Evolutionary conservation across 345 rosid species (phyloP).

Genomic region (Bretschneidera sinensis): DNA sequence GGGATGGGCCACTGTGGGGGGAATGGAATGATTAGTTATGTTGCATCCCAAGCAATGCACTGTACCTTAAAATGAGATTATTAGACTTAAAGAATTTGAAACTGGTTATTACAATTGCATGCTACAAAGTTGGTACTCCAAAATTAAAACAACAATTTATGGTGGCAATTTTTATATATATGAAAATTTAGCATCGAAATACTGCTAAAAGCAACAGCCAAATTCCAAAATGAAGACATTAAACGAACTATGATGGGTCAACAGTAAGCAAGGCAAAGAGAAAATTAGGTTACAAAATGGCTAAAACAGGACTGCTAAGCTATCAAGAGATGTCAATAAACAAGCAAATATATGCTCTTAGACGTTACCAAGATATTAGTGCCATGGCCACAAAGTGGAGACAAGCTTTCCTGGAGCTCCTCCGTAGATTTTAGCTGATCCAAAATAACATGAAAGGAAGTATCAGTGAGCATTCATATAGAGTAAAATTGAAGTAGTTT

Average conservation of each 20-base stretch:
- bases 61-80: background rate
- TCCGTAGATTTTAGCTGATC: slow-evolving; percentile 25
- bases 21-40: no score
- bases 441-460: slow-evolving; percentile 5
- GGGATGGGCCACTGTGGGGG: no score
- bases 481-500: background rate
- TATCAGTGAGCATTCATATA: slow-evolving; percentile 1
- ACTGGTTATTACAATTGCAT: background rate
- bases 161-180: no score
- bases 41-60: background rate
- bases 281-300: no score
- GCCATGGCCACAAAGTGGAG: slow-evolving; percentile 13
- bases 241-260: background rate
- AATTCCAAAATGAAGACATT: no score
- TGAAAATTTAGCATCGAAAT: no score
- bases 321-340: background rate
- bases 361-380: slow-evolving; percentile 15
- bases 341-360: background rate
- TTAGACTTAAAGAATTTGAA: background rate
- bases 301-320: background rate
- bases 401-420: slow-evolving; percentile 22
- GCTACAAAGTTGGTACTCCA: background rate
- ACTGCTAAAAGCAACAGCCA: no score
- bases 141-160: no score
- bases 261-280: background rate